phyloP scores from a whole-genome alignment of 2,329 filamentous ascomycete species.

The Paracoccidioides brasiliensis region DNA sequence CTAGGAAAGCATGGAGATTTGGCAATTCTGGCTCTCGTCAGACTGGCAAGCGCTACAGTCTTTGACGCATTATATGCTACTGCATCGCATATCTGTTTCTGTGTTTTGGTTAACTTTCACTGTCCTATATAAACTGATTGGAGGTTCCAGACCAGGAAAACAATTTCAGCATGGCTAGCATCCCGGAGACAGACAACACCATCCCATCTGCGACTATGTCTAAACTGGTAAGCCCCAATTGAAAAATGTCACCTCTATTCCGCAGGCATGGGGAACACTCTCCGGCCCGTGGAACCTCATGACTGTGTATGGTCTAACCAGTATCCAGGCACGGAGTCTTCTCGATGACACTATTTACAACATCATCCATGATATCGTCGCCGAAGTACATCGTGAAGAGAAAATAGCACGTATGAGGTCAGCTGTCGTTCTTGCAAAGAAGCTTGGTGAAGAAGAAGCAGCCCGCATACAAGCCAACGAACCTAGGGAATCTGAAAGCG shows the following conservation, averaged over 20 bases:
- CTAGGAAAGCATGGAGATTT: neutral
- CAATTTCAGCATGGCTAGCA: constrained; percentile 14
- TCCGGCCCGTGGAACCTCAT: neutral
- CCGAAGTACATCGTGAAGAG: constrained; percentile 46
- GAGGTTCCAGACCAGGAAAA: neutral
- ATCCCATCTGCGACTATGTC: constrained; percentile 28
- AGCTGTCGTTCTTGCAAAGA: constrained; percentile 31
- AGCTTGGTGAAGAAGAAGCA: constrained; percentile 31
- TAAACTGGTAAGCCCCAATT: constrained; percentile 24
- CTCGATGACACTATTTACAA: constrained; percentile 46
- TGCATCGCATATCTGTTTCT: neutral
- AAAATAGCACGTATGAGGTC: constrained; percentile 47
- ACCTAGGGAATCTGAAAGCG: constrained; percentile 18
- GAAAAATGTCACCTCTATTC: neutral
- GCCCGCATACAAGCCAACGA: constrained; percentile 20
- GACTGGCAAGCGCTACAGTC: neutral
- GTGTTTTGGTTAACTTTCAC: neutral
- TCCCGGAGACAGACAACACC: constrained; percentile 19
- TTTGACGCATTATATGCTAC: neutral
- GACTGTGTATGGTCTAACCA: constrained; percentile 5
- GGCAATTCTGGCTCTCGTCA: neutral
- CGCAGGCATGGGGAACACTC: constrained; percentile 5
- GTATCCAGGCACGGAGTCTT: constrained; percentile 31
- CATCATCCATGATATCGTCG: constrained; percentile 47
- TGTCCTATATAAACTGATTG: constrained; percentile 4